These are phyloP conservation scores for Phoma herbarum DNA, from an alignment of 2,329 filamentous ascomycete genomes.

Conservation along the genomic window DNA sequence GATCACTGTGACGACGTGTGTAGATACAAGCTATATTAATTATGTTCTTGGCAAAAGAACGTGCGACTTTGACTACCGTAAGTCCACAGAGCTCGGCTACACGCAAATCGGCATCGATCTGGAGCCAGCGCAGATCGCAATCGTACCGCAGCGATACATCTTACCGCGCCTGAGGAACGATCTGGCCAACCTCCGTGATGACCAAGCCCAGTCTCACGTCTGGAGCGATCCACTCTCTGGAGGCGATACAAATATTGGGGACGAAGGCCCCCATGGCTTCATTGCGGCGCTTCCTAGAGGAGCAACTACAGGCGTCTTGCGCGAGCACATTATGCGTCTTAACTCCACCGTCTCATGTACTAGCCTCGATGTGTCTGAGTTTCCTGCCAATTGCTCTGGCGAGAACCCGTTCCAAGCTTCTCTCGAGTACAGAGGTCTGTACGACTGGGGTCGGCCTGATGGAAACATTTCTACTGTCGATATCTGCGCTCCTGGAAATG, in stretches of 20 bases:
- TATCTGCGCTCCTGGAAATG: conserved; percentile 20
- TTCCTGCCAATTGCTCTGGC: conserved; percentile 11
- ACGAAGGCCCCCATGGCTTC: background rate
- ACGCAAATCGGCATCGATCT: conserved; percentile 13
- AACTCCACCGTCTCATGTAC: conserved; percentile 18
- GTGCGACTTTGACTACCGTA: background rate
- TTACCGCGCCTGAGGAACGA: background rate
- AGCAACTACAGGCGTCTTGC: conserved; percentile 19
- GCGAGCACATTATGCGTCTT: conserved; percentile 22
- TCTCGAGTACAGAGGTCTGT: background rate
- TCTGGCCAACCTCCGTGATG: background rate
- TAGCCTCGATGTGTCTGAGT: background rate
- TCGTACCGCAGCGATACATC: background rate
- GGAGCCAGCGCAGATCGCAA: conserved; percentile 21
- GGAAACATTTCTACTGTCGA: conserved; percentile 5
- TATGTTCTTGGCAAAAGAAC: background rate
- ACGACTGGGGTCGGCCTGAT: background rate
- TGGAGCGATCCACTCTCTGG: background rate
- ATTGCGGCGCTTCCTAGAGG: background rate
- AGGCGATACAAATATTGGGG: background rate
- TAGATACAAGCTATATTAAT: background rate
- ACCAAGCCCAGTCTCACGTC: background rate
- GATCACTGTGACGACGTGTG: background rate
- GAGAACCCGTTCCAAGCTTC: conserved; percentile 7
- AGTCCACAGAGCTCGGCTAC: background rate